These are phyloP conservation scores for Tagetes erecta DNA, from an alignment of 129 eudicot genomes.

Conservation along the genomic window DNA sequence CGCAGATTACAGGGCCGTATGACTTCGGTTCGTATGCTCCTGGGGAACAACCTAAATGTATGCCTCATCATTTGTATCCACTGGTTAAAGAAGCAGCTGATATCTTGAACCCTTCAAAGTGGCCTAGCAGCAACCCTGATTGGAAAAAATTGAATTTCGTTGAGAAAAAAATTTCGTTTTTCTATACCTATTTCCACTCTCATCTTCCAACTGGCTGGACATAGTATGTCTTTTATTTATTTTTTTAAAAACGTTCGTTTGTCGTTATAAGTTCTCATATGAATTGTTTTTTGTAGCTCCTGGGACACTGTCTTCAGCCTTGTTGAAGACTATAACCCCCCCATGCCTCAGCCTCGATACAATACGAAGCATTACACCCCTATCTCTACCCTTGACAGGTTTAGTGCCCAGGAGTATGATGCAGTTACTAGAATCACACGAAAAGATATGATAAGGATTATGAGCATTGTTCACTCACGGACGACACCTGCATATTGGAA, in stretches of 20 bases:
- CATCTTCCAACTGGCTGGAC: background rate
- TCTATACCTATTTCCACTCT: background rate
- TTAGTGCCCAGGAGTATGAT: background rate
- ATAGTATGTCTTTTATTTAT: background rate
- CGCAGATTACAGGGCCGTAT: background rate
- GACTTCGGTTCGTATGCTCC: background rate
- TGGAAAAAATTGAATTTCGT: background rate
- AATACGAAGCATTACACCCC: background rate
- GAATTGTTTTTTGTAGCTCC: background rate
- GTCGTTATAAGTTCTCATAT: background rate
- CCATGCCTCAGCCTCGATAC: background rate
- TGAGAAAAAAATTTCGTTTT: background rate
- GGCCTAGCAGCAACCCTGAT: background rate
- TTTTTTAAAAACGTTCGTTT: background rate
- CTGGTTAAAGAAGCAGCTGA: conserved; percentile 7
- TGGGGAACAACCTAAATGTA: background rate
- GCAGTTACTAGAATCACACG: background rate
- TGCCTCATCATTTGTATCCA: background rate
- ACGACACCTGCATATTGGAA: background rate
- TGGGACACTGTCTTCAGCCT: background rate
- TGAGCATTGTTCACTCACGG: background rate
- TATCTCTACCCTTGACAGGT: background rate
- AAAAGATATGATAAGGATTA: background rate
- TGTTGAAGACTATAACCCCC: background rate
- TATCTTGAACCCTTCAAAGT: background rate